A percentile compares a stretch with the other conserved stretches of the same genome.
These are phyloP conservation scores for Fusarium phyllophilum DNA, from an alignment of 2,329 filamentous ascomycete genomes.

Conservation along the genomic window DNA sequence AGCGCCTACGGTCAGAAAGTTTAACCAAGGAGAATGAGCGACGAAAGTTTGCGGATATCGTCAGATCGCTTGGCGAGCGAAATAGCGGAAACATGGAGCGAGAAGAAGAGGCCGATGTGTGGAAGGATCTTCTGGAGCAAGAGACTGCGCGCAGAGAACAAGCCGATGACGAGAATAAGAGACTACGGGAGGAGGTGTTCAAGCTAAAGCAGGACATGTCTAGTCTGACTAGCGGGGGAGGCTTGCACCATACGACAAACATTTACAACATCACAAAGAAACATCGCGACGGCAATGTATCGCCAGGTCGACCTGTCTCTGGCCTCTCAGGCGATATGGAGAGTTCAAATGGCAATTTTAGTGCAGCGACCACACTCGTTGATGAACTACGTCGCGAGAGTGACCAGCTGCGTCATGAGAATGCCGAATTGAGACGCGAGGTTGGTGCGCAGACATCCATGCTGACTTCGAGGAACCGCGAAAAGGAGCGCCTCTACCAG, in stretches of 20 bases:
- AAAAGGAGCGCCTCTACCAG: constrained; percentile 93
- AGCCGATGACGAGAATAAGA: constrained; percentile 87
- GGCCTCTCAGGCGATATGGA: constrained; percentile 62
- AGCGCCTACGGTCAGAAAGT: constrained; percentile 81
- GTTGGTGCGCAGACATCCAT: constrained; percentile 97
- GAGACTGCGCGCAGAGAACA: constrained; percentile 91
- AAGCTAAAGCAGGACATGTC: constrained; percentile 72
- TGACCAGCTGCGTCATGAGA: constrained; percentile 88
- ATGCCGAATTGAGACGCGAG: constrained; percentile 89
- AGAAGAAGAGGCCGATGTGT: constrained; percentile 81
- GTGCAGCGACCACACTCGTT: constrained; percentile 72
- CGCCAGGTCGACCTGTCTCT: constrained; percentile 62
- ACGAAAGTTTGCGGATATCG: constrained; percentile 83
- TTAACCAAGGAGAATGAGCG: constrained; percentile 86
- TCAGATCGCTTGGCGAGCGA: constrained; percentile 65
- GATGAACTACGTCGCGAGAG: constrained; percentile 78
- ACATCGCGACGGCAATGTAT: constrained; percentile 56
- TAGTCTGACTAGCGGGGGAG: constrained; percentile 51
- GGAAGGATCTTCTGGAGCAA: constrained; percentile 93
- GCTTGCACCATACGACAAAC: constrained; percentile 69
- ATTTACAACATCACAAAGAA: constrained; percentile 73
- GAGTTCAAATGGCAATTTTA: constrained; percentile 62
- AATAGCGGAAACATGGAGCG: constrained; percentile 61
- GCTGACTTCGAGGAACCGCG: constrained; percentile 93
- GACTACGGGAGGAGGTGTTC: constrained; percentile 84